phyloP scores from a whole-genome alignment of 1,284 basidiomycete genomes.

The Cutaneotrichosporon sp. region DNA sequence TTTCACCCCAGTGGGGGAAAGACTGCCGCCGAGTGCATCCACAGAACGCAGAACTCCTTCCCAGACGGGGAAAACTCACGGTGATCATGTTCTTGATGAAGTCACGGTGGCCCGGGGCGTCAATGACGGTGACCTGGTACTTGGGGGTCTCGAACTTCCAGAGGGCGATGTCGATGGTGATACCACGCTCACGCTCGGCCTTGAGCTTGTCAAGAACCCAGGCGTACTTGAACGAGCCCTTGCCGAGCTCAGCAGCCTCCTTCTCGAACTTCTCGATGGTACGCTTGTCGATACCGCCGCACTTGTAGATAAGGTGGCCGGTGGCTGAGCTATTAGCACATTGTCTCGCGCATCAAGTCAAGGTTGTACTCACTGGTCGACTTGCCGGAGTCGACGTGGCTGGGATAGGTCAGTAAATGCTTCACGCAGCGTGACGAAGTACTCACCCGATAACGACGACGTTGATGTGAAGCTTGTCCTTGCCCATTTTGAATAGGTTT shows the following conservation, averaged over 20 bases:
- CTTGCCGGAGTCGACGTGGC: conserved; percentile 63
- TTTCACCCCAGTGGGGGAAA: too few species aligned
- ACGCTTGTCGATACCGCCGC: conserved; percentile 99
- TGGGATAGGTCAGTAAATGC: too few species aligned
- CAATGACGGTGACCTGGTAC: conserved; percentile 76
- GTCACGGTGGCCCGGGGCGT: conserved; percentile 99
- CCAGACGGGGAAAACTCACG: conserved; percentile 63
- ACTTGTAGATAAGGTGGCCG: conserved; percentile 99
- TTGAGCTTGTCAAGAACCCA: conserved; percentile 99
- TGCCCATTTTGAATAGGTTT: conserved; percentile 36
- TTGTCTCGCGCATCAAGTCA: too few species aligned
- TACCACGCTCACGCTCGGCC: conserved; percentile 98
- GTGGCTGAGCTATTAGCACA: too few species aligned
- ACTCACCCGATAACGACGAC: conserved; percentile 78
- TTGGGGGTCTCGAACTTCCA: conserved; percentile 99
- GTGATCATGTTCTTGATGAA: conserved; percentile 99
- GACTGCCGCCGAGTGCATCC: too few species aligned
- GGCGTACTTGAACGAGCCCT: conserved; percentile 94
- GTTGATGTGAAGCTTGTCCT: conserved; percentile 44
- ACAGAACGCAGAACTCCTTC: neutral
- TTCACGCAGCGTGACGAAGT: too few species aligned
- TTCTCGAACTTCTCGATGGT: conserved; percentile 99
- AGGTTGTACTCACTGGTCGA: conserved; percentile 63
- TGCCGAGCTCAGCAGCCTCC: conserved; percentile 99
- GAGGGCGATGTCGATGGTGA: conserved; percentile 97